Evolutionary conservation across 2,329 filamentous ascomycete species (phyloP).

Genomic region (Fusarium decemcellulare): DNA sequence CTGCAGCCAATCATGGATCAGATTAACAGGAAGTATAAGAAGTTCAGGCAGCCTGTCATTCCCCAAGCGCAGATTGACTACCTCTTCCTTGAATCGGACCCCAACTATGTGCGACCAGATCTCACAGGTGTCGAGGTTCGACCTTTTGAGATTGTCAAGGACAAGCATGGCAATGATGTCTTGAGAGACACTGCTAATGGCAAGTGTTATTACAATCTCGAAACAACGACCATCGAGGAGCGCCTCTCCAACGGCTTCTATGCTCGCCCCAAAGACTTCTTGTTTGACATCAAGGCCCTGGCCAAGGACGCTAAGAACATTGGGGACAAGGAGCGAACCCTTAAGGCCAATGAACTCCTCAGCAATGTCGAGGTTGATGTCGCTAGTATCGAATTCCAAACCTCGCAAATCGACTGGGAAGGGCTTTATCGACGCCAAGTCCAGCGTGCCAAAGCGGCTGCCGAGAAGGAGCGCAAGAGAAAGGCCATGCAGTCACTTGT

Average conservation of each 20-base stretch:
- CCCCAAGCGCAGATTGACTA: constrained; percentile 82
- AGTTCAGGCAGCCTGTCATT: constrained; percentile 87
- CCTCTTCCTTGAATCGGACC: constrained; percentile 86
- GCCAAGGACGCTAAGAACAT: constrained; percentile 86
- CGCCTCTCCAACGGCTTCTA: constrained; percentile 98
- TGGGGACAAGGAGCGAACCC: constrained; percentile 84
- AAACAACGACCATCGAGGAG: constrained; percentile 93
- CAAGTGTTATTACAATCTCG: constrained; percentile 96
- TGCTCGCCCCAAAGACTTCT: constrained; percentile 89
- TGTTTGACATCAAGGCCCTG: constrained; percentile 87
- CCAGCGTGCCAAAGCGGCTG: constrained; percentile 71
- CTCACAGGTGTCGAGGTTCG: constrained; percentile 69
- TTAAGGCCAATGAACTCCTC: constrained; percentile 92
- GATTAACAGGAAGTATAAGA: constrained; percentile 90
- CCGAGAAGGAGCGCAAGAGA: constrained; percentile 75
- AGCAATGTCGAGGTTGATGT: constrained; percentile 97
- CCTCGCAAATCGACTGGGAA: constrained; percentile 82
- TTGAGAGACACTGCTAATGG: constrained; percentile 81
- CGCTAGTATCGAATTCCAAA: constrained; percentile 78
- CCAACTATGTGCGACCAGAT: constrained; percentile 74
- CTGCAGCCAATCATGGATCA: constrained; percentile 98
- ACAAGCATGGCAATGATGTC: constrained; percentile 83
- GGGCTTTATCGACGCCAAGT: constrained; percentile 82
- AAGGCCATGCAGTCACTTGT: constrained; percentile 70
- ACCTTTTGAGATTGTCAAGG: constrained; percentile 84